These are phyloP conservation scores for Cyclotella sp. DNA, from an alignment of 108 stramenopile genomes.

Conservation along the genomic window DNA sequence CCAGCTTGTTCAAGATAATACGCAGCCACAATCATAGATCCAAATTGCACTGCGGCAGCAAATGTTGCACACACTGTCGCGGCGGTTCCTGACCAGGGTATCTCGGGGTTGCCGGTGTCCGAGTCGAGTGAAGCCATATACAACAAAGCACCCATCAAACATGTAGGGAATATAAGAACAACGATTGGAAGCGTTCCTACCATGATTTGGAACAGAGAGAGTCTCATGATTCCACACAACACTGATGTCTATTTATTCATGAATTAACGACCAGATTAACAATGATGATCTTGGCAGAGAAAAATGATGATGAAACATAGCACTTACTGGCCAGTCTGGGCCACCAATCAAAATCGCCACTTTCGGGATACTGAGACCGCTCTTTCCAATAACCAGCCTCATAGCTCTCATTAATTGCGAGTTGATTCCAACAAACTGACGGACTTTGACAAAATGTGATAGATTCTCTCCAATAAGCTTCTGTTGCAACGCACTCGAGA, in stretches of 20 bases:
- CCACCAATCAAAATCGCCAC: slow-evolving; percentile 69
- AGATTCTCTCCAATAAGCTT: slow-evolving; percentile 67
- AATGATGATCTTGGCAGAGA: neutral
- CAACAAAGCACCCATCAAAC: slow-evolving; percentile 60
- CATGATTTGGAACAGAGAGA: slow-evolving; percentile 64
- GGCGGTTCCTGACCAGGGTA: slow-evolving; percentile 55
- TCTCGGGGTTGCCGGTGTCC: slow-evolving; percentile 43
- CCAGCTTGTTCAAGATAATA: slow-evolving; percentile 57
- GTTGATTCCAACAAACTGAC: slow-evolving; percentile 62
- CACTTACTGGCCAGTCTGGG: slow-evolving; percentile 50
- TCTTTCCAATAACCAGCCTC: slow-evolving; percentile 52
- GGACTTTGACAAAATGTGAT: slow-evolving; percentile 51
- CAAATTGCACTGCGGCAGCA: slow-evolving; percentile 63
- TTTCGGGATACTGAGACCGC: slow-evolving; percentile 60
- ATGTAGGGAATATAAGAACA: slow-evolving; percentile 63
- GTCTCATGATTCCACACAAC: slow-evolving; percentile 68
- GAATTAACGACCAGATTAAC: neutral
- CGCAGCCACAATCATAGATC: slow-evolving; percentile 62
- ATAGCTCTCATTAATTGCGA: slow-evolving; percentile 56
- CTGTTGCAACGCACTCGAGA: slow-evolving; percentile 66
- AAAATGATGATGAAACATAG: neutral
- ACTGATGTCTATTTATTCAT: slow-evolving; percentile 63
- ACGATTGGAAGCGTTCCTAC: slow-evolving; percentile 59
- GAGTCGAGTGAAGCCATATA: slow-evolving; percentile 54
- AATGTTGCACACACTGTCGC: slow-evolving; percentile 52